A percentile compares a stretch with the other conserved stretches of the same genome.
Evolutionary conservation across 208 protist species (phyloP).

Genomic region (Wallacemonas sp.): DNA sequence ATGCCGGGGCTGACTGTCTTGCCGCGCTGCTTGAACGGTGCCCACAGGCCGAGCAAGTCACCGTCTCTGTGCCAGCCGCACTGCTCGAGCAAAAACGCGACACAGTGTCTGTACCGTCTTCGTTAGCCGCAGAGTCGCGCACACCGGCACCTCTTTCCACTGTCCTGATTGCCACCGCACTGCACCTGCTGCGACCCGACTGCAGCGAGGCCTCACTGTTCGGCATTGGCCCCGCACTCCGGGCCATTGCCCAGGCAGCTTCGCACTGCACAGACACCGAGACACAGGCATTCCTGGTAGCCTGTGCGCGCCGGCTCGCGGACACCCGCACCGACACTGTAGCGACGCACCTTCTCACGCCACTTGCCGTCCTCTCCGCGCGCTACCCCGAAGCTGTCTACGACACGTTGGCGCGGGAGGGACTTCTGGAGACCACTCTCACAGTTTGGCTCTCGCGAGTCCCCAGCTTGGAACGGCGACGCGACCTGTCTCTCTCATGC

Average conservation of each 20-base stretch:
- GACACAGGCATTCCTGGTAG: slow-evolving; percentile 24
- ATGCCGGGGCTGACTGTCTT: slow-evolving; percentile 41
- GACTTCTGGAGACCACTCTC: slow-evolving; percentile 35
- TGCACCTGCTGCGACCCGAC: slow-evolving; percentile 25
- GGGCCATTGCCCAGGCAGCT: slow-evolving; percentile 34
- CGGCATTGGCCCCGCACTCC: slow-evolving; percentile 40
- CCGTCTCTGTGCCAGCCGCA: not conserved
- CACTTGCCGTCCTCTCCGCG: slow-evolving; percentile 49
- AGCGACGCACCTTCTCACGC: slow-evolving; percentile 43
- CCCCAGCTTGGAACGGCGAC: slow-evolving; percentile 19
- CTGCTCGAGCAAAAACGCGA: slow-evolving; percentile 14
- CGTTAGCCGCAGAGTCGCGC: slow-evolving; percentile 13
- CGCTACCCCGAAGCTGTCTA: slow-evolving; percentile 40
- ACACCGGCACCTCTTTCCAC: slow-evolving; percentile 30
- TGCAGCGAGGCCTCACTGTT: slow-evolving; percentile 43
- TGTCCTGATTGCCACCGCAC: slow-evolving; percentile 42
- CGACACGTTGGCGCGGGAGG: slow-evolving; percentile 25
- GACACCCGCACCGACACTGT: slow-evolving; percentile 44
- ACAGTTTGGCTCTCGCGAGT: slow-evolving; percentile 44
- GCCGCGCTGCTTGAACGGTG: slow-evolving; percentile 44
- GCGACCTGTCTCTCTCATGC: slow-evolving; percentile 27
- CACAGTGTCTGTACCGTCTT: slow-evolving; percentile 5
- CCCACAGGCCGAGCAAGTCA: slow-evolving; percentile 22
- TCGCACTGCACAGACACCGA: slow-evolving; percentile 34
- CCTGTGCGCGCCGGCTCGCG: slow-evolving; percentile 35